These are phyloP conservation scores for Coemansia furcata DNA, from an alignment of 192 early-diverging fungal species.

Conservation along the genomic window DNA sequence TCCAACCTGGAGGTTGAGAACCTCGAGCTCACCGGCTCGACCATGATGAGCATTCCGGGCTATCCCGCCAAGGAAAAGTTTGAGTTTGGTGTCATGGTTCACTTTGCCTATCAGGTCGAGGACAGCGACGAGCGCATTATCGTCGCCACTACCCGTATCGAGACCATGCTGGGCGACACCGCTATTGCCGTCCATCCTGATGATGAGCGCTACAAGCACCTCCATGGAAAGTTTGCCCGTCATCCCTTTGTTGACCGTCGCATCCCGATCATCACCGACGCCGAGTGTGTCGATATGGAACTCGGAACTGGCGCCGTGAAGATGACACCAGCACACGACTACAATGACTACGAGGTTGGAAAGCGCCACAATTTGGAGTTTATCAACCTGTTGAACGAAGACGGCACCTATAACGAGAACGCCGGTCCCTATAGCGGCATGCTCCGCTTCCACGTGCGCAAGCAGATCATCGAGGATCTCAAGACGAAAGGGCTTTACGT, in stretches of 20 bases:
- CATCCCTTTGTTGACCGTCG: constrained; percentile 93
- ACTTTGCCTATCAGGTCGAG: constrained; percentile 93
- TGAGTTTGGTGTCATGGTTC: constrained; percentile 97
- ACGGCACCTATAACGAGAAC: constrained; percentile 91
- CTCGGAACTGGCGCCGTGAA: constrained; percentile 99
- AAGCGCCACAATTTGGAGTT: constrained; percentile 92
- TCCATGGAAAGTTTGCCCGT: constrained; percentile 88
- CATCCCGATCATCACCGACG: constrained; percentile 87
- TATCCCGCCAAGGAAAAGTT: constrained; percentile 92
- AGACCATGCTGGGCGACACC: constrained; percentile 99
- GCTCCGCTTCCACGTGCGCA: constrained; percentile 93
- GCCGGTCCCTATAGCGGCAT: constrained; percentile 85
- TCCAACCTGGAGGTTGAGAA: constrained; percentile 98
- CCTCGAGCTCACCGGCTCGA: constrained; percentile 82
- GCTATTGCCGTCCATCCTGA: constrained; percentile 93
- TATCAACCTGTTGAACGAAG: constrained; percentile 97
- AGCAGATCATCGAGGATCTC: constrained; percentile 80
- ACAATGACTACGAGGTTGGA: constrained; percentile 94
- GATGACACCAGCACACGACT: constrained; percentile 98
- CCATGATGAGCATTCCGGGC: constrained; percentile 83
- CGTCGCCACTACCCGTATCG: constrained; percentile 98
- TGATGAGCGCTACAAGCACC: constrained; percentile 91
- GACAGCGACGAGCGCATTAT: constrained; percentile 81
- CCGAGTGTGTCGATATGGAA: constrained; percentile 81
- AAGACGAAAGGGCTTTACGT: constrained; percentile 87